Percentiles rank a stretch among this genome's conserved stretches.
Evolutionary conservation across 768 basidiomycete genomes (phyloP).

Genomic region (Leucosporidium scottii): DNA sequence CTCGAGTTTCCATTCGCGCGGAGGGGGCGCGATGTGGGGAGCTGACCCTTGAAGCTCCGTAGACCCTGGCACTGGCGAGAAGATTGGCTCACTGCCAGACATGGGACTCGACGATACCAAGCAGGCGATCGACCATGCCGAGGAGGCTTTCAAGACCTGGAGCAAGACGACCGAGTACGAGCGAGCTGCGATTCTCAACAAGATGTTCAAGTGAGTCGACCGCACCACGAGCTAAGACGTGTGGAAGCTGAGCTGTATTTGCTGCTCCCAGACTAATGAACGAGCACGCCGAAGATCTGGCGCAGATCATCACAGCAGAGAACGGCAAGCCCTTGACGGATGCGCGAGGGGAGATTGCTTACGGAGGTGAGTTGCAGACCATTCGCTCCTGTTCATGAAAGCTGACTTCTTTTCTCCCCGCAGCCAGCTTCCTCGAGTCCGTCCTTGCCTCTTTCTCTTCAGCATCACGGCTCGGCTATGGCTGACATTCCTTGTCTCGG

Average conservation of each 20-base stretch:
- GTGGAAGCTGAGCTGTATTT: no score
- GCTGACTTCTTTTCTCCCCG: constrained; percentile 51
- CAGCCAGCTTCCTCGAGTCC: constrained; percentile 36
- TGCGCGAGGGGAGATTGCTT: constrained; percentile 75
- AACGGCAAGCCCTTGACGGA: constrained; percentile 88
- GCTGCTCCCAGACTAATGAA: constrained; percentile 53
- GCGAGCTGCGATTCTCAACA: constrained; percentile 68
- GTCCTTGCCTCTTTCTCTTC: background rate
- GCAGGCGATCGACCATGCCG: constrained; percentile 74
- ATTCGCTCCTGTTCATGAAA: no score
- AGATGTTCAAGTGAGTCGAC: constrained; percentile 51
- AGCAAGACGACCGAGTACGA: constrained; percentile 81
- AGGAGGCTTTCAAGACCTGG: constrained; percentile 74
- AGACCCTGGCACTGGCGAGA: constrained; percentile 85
- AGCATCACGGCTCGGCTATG: background rate
- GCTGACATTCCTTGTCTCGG: constrained; percentile 6
- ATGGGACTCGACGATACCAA: constrained; percentile 79
- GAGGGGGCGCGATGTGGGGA: background rate
- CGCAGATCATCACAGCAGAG: constrained; percentile 57
- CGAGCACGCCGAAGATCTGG: constrained; percentile 75
- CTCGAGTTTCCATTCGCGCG: background rate
- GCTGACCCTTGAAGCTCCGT: background rate
- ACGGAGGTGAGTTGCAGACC: constrained; percentile 65
- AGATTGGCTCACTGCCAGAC: constrained; percentile 79
- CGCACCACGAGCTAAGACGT: no score